phyloP scores from a whole-genome alignment of 345 rosid species.

The Boechera retrofracta region DNA sequence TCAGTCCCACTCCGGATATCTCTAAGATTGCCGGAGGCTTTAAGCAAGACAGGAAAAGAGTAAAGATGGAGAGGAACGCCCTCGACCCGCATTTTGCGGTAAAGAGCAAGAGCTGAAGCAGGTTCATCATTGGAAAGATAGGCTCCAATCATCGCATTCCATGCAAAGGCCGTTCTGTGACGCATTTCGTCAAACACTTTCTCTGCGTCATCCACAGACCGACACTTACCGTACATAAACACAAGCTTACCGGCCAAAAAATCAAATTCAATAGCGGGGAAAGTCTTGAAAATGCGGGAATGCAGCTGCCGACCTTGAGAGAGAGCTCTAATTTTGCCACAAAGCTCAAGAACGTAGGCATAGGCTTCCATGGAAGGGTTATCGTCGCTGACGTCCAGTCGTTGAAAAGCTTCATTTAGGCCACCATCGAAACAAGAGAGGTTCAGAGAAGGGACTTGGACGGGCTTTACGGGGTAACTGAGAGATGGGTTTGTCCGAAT shows the following conservation, averaged over 20 bases:
- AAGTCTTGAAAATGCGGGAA: conserved; percentile 58
- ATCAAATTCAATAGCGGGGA: conserved; percentile 31
- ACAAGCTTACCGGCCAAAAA: conserved; percentile 72
- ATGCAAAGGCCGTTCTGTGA: conserved; percentile 62
- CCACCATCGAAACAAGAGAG: conserved; percentile 43
- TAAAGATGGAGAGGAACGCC: conserved; percentile 60
- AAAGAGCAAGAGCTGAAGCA: conserved; percentile 55
- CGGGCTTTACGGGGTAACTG: conserved; percentile 16
- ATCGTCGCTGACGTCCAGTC: conserved; percentile 20
- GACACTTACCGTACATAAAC: conserved; percentile 72
- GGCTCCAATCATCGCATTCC: conserved; percentile 83
- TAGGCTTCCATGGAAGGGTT: conserved; percentile 45
- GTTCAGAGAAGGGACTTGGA: conserved; percentile 38
- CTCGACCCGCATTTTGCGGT: conserved; percentile 54
- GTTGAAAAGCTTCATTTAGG: conserved; percentile 53
- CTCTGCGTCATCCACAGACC: conserved; percentile 57
- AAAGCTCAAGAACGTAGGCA: conserved; percentile 58
- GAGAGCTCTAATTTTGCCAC: conserved; percentile 51
- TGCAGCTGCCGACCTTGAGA: conserved; percentile 61
- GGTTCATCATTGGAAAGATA: conserved; percentile 63
- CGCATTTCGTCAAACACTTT: conserved; percentile 69
- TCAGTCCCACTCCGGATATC: conserved; percentile 55
- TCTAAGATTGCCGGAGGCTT: conserved; percentile 62
- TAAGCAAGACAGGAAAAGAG: conserved; percentile 65
- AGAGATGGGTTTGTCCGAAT: conserved; percentile 41